Conservation (phyloP, 148 eudicot species). For the Rhododendron vialii region DNA sequence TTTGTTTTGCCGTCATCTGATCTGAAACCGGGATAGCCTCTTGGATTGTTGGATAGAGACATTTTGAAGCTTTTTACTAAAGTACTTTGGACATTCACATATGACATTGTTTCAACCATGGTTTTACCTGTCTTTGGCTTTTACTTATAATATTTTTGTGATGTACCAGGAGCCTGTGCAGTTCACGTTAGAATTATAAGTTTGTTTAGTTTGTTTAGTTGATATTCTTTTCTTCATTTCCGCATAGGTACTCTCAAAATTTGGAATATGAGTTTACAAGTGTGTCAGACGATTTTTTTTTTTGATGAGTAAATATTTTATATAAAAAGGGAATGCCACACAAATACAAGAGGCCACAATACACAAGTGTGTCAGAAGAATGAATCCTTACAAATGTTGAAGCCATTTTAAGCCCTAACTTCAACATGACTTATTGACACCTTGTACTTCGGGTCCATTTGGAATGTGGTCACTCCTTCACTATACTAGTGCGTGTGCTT, state of each 20-base stretch:
- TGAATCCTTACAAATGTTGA: neutral
- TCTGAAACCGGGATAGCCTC: neutral
- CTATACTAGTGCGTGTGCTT: neutral
- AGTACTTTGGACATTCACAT: neutral
- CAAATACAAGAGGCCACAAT: no score
- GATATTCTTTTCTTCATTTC: neutral
- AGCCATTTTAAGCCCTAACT: neutral
- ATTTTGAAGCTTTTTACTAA: neutral
- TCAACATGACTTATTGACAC: neutral
- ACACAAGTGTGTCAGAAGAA: neutral
- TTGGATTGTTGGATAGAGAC: neutral
- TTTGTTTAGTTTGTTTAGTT: neutral
- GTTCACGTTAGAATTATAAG: neutral
- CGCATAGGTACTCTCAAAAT: neutral
- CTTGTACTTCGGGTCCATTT: neutral
- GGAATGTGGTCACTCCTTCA: neutral
- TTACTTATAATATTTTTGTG: neutral
- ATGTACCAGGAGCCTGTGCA: neutral
- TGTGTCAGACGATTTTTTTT: no score
- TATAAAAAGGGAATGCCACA: no score
- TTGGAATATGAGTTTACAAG: neutral
- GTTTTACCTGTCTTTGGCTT: neutral
- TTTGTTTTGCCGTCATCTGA: neutral
- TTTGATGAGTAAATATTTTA: no score
- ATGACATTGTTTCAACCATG: neutral